Evolutionary conservation across 305 asterid genomes (phyloP).

Genomic region (Plantago lanceolata): DNA sequence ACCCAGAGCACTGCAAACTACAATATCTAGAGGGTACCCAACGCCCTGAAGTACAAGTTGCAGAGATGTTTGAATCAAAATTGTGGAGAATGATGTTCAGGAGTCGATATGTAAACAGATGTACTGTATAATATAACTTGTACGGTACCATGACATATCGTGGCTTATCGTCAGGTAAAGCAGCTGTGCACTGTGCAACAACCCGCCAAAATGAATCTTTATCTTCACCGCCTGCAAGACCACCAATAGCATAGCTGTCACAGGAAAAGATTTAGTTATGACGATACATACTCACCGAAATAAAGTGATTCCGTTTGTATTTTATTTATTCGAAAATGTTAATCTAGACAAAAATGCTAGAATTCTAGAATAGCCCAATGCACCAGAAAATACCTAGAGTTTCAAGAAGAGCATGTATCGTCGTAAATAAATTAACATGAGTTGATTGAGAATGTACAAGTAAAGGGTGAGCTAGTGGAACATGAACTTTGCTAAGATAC

Average conservation of each 20-base stretch:
- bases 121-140: slow-evolving; percentile 11
- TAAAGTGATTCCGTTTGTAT: slow-evolving; percentile 18
- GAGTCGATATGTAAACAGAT: slow-evolving; percentile 1
- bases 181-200: slow-evolving; percentile 98
- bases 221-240: slow-evolving; percentile 99
- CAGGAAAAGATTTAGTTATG: slow-evolving; percentile 41
- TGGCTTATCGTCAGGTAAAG: slow-evolving; percentile 93
- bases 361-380: slow-evolving; percentile 6
- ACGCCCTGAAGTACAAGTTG: slow-evolving; percentile 61
- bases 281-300: slow-evolving; percentile 21
- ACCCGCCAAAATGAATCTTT: slow-evolving; percentile 99
- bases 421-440: too few relatives aligned
- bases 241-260: slow-evolving; percentile 98
- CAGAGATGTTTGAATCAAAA: slow-evolving; percentile 25
- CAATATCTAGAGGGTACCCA: slow-evolving; percentile 95
- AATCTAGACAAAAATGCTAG: slow-evolving; percentile 5
- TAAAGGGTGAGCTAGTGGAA: neutral
- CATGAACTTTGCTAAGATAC: neutral
- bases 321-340: slow-evolving; percentile 15
- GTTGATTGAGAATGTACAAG: neutral
- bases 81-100: slow-evolving; percentile 5
- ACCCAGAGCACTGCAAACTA: slow-evolving; percentile 99
- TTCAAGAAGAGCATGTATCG: neutral
- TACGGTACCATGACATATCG: slow-evolving; percentile 94
- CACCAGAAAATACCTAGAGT: neutral